Percentiles rank a stretch among this genome's conserved stretches.
Conservation (phyloP, 495 filamentous ascomycete species). For the Astrothelium macrocarpum region DNA sequence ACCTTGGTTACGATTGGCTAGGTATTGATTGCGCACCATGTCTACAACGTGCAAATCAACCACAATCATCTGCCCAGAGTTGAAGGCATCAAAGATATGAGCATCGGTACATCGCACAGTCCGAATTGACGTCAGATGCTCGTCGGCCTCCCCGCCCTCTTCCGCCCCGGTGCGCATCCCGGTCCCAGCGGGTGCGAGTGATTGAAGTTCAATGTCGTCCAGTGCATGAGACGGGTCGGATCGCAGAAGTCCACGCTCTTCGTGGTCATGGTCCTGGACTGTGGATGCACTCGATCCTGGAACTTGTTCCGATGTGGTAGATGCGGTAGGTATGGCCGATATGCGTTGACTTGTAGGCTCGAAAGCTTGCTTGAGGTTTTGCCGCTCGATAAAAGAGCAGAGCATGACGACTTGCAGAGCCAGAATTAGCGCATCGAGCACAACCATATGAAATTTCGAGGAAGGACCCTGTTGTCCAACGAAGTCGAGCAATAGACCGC, state of each 20-base stretch:
- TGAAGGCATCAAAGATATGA: conserved; percentile 29
- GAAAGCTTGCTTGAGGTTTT: conserved; percentile 36
- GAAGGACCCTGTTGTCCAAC: conserved; percentile 73
- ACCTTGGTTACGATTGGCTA: conserved; percentile 28
- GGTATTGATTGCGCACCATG: conserved; percentile 56
- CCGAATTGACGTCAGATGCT: conserved; percentile 26
- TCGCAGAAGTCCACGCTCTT: conserved; percentile 60
- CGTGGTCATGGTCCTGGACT: conserved; percentile 64
- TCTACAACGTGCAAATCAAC: conserved; percentile 60
- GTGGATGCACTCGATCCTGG: conserved; percentile 17
- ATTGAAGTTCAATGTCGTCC: conserved; percentile 42
- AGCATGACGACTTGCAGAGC: conserved; percentile 65
- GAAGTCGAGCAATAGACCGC: conserved; percentile 77
- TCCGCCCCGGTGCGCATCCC: conserved; percentile 30
- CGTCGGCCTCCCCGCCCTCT: conserved; percentile 40
- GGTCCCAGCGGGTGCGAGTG: conserved; percentile 12
- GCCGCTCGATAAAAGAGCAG: conserved; percentile 59
- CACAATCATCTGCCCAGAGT: conserved; percentile 61
- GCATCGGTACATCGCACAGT: conserved; percentile 16
- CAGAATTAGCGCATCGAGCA: conserved; percentile 56
- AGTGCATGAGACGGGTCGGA: conserved; percentile 38
- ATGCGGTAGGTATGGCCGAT: conserved; percentile 6
- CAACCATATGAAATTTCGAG: conserved; percentile 51
- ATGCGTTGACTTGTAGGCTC: conserved; percentile 23
- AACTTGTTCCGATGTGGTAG: not conserved